Base-by-base conservation (phyloP, 2,329 filamentous ascomycete genomes). In the Exophiala dermatitidis region DNA sequence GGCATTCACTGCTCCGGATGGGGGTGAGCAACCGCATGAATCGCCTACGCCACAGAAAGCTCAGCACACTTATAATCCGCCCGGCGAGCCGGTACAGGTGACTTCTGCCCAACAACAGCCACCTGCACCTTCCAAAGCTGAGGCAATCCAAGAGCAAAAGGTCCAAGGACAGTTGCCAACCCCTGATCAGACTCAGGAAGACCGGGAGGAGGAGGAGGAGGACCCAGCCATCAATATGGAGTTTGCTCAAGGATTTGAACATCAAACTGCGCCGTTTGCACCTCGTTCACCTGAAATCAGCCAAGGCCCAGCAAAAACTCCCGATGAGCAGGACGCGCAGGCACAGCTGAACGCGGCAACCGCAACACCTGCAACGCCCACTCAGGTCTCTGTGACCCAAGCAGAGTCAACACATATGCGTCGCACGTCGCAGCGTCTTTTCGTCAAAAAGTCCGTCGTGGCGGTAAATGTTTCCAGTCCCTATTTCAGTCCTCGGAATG, bases 401-500 rank as follows among this genome's bases (percentile, higher is more conserved):
- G 19, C 29, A 31, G 54, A 52, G 26, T n/a, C 47, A 12, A 33
- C 38, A 37, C 26, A 47, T 28, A 30, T 36, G 19, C 59, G 49
- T 46, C 55, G 58, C 42, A 49, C 36, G 12, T 60, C 58, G n/a
- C 50, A 53, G 48, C 52, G 57, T 40, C 40, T 62, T 5, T 56
- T 50, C 3, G 47, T 43, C 28, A 52, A 37, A 37, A 58, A 56
- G 28, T 47, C 57, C 29, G 40, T n/a, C 19, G 51, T 58, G 46
- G 29, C 58, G n/a, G 45, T 38, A 26, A 50, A 52, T 36, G 42
- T 62, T 8, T 58, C 53, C n/a, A 63, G 59, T 38, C 59, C 56
- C 10, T 62, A 58, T 43, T 61, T 63, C 37, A 60, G 45, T 1
- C 50, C 57, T 44, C 46, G 52, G 33, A 60, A 54, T 12, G 31